Evolutionary conservation across 495 filamentous ascomycete genomes (phyloP).

Genomic region (Penicillium bovifimosum): DNA sequence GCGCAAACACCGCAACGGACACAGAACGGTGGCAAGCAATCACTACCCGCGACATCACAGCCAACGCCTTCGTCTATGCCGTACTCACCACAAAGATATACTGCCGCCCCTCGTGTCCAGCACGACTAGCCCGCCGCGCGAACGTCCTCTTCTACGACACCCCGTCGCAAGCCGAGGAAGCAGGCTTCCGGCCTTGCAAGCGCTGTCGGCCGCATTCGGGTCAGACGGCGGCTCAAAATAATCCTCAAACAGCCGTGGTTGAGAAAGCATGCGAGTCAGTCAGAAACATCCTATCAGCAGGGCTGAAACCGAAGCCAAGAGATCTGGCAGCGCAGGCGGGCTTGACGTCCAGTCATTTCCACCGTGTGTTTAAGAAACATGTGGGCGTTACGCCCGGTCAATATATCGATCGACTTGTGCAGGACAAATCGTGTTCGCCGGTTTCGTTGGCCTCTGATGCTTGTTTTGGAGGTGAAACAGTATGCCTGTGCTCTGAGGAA

Average conservation of each 20-base stretch:
- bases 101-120: constrained; percentile 57
- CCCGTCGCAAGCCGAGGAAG: constrained; percentile 47
- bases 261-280: constrained; percentile 40
- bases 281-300: constrained; percentile 18
- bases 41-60: constrained; percentile 43
- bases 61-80: constrained; percentile 53
- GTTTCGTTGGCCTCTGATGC: constrained; percentile 6
- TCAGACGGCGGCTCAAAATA: constrained; percentile 27
- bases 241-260: constrained; percentile 41
- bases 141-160: constrained; percentile 56
- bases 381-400: constrained; percentile 57
- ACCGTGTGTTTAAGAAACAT: constrained; percentile 55
- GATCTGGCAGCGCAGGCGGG: constrained; percentile 49
- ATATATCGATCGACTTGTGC: constrained; percentile 30
- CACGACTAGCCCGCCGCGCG: constrained; percentile 55
- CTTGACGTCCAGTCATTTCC: constrained; percentile 57
- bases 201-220: constrained; percentile 52
- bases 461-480: constrained; percentile 12
- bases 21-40: constrained; percentile 53
- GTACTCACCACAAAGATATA: constrained; percentile 60
- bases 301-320: constrained; percentile 39
- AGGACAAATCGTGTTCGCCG: constrained; percentile 1
- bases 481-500: constrained; percentile 1
- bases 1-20: constrained; percentile 20
- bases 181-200: constrained; percentile 59